Percentiles rank a stretch among this genome's conserved stretches.
Conservation (phyloP, 202 grass and related monocot species). For the Setaria italica region DNA sequence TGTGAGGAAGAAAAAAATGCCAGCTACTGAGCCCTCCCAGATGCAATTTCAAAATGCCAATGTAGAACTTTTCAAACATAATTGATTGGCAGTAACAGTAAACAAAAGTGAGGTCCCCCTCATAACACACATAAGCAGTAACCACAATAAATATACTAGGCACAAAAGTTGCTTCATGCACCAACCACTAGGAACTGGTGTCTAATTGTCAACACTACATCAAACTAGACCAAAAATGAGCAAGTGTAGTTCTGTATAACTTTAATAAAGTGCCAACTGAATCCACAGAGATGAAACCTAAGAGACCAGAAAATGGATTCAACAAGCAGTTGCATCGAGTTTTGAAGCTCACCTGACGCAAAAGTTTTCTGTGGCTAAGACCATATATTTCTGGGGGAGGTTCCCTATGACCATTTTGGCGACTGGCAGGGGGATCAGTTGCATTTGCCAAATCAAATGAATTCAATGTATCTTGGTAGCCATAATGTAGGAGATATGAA, state of each 20-base stretch:
- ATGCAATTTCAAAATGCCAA: constrained; percentile 23
- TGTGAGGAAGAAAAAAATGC: background rate
- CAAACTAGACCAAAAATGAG: background rate
- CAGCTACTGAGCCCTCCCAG: constrained; percentile 2
- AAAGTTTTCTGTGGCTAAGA: constrained; percentile 82
- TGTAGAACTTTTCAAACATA: background rate
- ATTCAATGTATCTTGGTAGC: constrained; percentile 95
- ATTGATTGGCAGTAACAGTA: constrained; percentile 1
- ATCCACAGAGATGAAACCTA: background rate
- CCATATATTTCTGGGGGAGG: constrained; percentile 75
- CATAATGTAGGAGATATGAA: constrained; percentile 97
- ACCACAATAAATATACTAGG: constrained; percentile 27
- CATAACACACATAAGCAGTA: constrained; percentile 3
- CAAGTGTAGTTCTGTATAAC: background rate
- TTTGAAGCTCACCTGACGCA: constrained; percentile 71
- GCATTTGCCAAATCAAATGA: constrained; percentile 86
- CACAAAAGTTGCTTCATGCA: constrained; percentile 23
- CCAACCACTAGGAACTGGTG: background rate
- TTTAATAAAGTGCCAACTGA: background rate
- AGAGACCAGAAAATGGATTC: constrained; percentile 5
- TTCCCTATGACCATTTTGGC: constrained; percentile 74
- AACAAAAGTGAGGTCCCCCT: constrained; percentile 18
- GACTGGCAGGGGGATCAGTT: constrained; percentile 57
- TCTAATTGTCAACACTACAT: constrained; percentile 11
- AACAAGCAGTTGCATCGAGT: constrained; percentile 21